Evolutionary conservation across 768 basidiomycete species (phyloP).

Genomic region (Phanerodontia chrysosporium): DNA sequence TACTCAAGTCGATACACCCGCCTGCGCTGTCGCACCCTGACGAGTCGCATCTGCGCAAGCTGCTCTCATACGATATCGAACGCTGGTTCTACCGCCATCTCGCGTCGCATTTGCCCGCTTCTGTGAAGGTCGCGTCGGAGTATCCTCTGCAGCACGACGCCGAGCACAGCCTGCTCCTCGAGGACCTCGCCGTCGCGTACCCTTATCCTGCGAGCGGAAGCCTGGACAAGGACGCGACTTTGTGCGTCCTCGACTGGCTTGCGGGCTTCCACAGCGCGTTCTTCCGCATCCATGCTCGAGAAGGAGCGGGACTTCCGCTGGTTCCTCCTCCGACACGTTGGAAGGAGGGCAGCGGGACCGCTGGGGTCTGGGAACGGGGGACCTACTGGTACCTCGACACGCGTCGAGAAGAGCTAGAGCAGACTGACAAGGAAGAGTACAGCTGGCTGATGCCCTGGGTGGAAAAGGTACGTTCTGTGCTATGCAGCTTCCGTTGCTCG

Average conservation of each 20-base stretch:
- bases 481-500: not conserved
- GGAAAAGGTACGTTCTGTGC: slow-evolving; percentile 8
- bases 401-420: slow-evolving; percentile 12
- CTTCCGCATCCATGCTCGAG: not conserved
- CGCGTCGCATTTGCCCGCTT: not conserved
- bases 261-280: slow-evolving; percentile 14
- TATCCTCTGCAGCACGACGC: slow-evolving; percentile 4
- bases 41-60: slow-evolving; percentile 15
- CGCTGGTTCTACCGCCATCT: slow-evolving; percentile 15
- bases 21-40: slow-evolving; percentile 3
- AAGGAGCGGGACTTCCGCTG: not conserved
- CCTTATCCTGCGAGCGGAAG: slow-evolving; percentile 11
- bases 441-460: slow-evolving; percentile 16
- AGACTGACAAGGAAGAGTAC: slow-evolving; percentile 11
- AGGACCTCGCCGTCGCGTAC: slow-evolving; percentile 12
- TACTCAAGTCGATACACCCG: slow-evolving; percentile 16
- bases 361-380: slow-evolving; percentile 13
- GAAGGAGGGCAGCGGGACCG: not conserved
- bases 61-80: slow-evolving; percentile 15
- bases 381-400: slow-evolving; percentile 18
- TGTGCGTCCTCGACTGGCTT: slow-evolving; percentile 13
- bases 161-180: slow-evolving; percentile 12
- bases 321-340: slow-evolving; percentile 9
- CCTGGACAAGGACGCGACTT: slow-evolving; percentile 7
- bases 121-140: slow-evolving; percentile 2